phyloP scores from a whole-genome alignment of 83 land plant species.

The Picea mariana region DNA sequence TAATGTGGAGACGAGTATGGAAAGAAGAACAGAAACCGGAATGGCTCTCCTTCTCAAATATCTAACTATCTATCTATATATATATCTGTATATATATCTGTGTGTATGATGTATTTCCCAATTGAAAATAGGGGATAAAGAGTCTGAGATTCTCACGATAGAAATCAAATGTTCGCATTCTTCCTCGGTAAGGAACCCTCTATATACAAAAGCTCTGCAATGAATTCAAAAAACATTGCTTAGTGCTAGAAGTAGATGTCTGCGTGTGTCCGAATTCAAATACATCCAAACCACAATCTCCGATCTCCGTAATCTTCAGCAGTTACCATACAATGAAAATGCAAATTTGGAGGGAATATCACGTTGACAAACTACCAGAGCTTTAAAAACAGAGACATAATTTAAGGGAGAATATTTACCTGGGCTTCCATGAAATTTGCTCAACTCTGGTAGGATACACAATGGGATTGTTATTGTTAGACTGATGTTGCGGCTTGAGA shows the following conservation, averaged over 20 bases:
- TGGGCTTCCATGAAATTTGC: conserved; percentile 64
- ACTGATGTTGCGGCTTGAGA: neutral
- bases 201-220: conserved; percentile 80
- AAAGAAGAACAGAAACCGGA: too few relatives aligned
- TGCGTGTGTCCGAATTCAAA: neutral
- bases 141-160: conserved; percentile 46
- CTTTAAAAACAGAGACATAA: neutral
- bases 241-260: too few relatives aligned
- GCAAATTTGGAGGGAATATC: neutral
- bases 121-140: too few relatives aligned
- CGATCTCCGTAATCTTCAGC: neutral
- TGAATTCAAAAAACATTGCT: too few relatives aligned
- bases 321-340: neutral
- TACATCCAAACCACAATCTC: neutral
- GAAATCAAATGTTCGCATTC: conserved; percentile 84
- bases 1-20: too few relatives aligned
- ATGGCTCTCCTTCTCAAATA: too few relatives aligned
- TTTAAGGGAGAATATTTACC: conserved; percentile 23
- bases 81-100: too few relatives aligned
- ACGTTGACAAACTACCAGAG: too few relatives aligned
- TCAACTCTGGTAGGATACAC: conserved; percentile 45
- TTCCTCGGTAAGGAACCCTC: conserved; percentile 70
- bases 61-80: too few relatives aligned
- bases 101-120: too few relatives aligned
- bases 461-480: neutral